These are phyloP conservation scores for Raddia distichophylla DNA, from an alignment of 176 grass and related monocot genomes.

Conservation along the genomic window DNA sequence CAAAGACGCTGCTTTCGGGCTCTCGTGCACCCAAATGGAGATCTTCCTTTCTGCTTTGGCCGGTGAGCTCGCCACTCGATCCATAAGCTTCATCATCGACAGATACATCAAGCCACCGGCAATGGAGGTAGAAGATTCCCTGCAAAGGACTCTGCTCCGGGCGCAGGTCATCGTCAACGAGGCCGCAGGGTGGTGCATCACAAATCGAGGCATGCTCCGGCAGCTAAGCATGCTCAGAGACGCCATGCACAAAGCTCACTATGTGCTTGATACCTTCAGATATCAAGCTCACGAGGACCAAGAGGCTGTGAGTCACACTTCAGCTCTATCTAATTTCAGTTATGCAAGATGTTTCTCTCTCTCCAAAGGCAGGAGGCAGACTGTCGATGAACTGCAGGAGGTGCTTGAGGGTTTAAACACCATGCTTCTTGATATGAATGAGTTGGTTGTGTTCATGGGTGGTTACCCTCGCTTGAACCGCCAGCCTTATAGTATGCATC, in stretches of 20 bases:
- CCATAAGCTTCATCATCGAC: no score
- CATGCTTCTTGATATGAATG: neutral
- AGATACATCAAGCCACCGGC: no score
- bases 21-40: no score
- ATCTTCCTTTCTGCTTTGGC: no score
- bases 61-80: no score
- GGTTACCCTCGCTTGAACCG: neutral
- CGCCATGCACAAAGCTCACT: neutral
- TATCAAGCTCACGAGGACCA: no score
- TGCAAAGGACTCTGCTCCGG: neutral
- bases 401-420: neutral
- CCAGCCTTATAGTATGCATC: no score
- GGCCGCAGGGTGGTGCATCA: neutral
- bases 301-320: no score
- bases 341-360: no score
- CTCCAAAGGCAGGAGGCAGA: no score
- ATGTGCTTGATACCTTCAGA: neutral
- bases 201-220: neutral
- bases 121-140: neutral
- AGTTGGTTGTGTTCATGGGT: neutral
- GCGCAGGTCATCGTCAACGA: neutral
- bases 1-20: no score
- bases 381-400: neutral
- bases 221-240: neutral
- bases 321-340: no score